Evolutionary conservation across 164 flowering plant species (phyloP), one percentile per base, ranked within the genome.

Genomic region (Liquidambar formosana): DNA sequence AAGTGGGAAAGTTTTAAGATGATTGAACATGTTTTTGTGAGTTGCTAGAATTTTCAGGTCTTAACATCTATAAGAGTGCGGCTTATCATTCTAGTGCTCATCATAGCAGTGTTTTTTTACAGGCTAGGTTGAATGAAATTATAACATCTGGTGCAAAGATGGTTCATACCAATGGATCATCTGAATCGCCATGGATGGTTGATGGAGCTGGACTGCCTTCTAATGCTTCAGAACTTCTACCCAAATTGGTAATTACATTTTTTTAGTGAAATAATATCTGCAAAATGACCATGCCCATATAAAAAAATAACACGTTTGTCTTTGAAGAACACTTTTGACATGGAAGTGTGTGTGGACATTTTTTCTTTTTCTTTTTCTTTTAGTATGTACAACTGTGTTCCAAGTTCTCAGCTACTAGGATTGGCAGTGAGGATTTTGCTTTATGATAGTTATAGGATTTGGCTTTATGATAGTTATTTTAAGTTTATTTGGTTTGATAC

Each of bases 181-280:
- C 82, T 28, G 92, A 88, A 61, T 79, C 64, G 64, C 97, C 98
- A 60, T 96, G 99, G 99, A 91, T 90, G 99, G 76, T 70, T 76
- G 97, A 93, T 83, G 99, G 97, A 69, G 92, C 91, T 68, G 99
- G 98, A 58, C 81, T 96, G 70, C 96, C 99, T 72, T 62, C 82
- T 41, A 84, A 89, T 85, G 93, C 98, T 61, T 83, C 78, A 71
- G 82, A 89, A 76, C 89, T 90, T 69, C 85, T 96, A n/a, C 94
- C 88, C 27, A 78, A 83, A 75, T 70, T 96, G 98, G 99, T 96
- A 84, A 68, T 14, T 56, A 45, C 57, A 48, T 58, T 62, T 14
- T 49, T 53, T 28, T 15, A 18, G 8, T 23, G 22, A n/a, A 57
- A 63, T 5, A 28, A 1, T 18, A 15, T 38, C 1, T 45, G 8